Evolutionary conservation across 164 flowering plant genomes (phyloP).

Genomic region (Taxillus chinensis): DNA sequence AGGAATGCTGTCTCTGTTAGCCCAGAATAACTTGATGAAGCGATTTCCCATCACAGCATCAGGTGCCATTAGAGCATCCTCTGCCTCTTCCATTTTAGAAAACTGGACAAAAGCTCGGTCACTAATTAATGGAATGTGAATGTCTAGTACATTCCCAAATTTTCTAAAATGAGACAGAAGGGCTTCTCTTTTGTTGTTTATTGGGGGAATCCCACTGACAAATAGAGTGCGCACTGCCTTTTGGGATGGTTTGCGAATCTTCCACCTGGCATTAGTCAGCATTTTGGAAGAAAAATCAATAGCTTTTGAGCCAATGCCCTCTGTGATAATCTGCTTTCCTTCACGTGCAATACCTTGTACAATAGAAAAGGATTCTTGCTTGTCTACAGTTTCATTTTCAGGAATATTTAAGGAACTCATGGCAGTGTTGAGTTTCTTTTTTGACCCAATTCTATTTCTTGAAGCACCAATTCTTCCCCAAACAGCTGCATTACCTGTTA

Average conservation of each 20-base stretch:
- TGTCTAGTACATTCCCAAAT: slow-evolving; percentile 81
- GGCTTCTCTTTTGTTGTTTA: slow-evolving; percentile 61
- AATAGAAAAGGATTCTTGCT: slow-evolving; percentile 19
- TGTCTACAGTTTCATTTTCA: slow-evolving; percentile 29
- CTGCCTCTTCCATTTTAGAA: slow-evolving; percentile 92
- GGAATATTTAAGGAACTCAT: slow-evolving; percentile 20
- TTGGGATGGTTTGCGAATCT: slow-evolving; percentile 36
- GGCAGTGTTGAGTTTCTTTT: slow-evolving; percentile 26
- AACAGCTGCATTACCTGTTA: slow-evolving; percentile 36
- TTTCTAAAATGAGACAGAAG: slow-evolving; percentile 83
- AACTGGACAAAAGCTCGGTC: slow-evolving; percentile 90
- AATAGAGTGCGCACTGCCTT: slow-evolving; percentile 77
- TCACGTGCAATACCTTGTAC: slow-evolving; percentile 20
- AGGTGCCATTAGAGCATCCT: slow-evolving; percentile 85
- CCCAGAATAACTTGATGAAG: slow-evolving; percentile 93
- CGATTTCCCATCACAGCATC: slow-evolving; percentile 99
- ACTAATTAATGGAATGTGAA: slow-evolving; percentile 62
- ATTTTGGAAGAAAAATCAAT: slow-evolving; percentile 25
- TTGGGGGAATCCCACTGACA: slow-evolving; percentile 70
- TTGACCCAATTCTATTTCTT: slow-evolving; percentile 28
- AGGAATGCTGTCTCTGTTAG: slow-evolving; percentile 74
- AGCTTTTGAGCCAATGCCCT: slow-evolving; percentile 23
- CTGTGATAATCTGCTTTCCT: slow-evolving; percentile 28
- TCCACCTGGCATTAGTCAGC: slow-evolving; percentile 25
- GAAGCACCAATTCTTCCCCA: slow-evolving; percentile 56